Conservation (phyloP, 345 rosid genomes). For the Rhizophora apiculata region DNA sequence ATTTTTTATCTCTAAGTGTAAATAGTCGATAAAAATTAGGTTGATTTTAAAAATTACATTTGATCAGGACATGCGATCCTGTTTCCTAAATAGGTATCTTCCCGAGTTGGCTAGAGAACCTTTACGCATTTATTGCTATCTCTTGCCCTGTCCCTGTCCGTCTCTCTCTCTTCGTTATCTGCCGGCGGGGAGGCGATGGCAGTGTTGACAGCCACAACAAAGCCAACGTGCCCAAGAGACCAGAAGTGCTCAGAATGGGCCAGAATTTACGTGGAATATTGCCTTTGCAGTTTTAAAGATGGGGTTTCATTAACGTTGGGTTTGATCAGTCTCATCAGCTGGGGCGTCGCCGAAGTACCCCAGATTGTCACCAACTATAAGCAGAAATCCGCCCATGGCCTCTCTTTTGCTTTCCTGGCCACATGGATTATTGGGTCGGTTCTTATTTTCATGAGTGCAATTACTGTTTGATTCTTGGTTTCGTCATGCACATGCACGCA, state of each 20-base stretch:
- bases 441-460: neutral
- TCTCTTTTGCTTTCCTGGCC: slow-evolving; percentile 67
- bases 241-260: slow-evolving; percentile 53
- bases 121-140: too few relatives aligned
- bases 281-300: slow-evolving; percentile 53
- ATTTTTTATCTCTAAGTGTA: too few relatives aligned
- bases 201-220: neutral
- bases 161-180: neutral
- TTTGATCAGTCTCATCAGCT: slow-evolving; percentile 59
- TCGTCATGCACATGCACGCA: neutral
- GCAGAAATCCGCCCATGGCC: slow-evolving; percentile 70
- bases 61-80: too few relatives aligned
- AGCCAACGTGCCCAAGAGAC: slow-evolving; percentile 27
- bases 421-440: slow-evolving; percentile 80
- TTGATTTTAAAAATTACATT: too few relatives aligned
- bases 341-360: slow-evolving; percentile 84
- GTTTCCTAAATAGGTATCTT: too few relatives aligned
- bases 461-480: neutral
- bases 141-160: too few relatives aligned
- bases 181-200: neutral
- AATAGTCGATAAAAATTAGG: too few relatives aligned
- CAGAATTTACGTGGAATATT: slow-evolving; percentile 33
- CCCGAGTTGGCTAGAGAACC: too few relatives aligned
- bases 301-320: slow-evolving; percentile 55
- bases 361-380: slow-evolving; percentile 70